Evolutionary conservation across 352 stramenopile genomes (phyloP), one percentile per base, ranked within the genome.

Genomic region (Elongisporangium prolatum): DNA sequence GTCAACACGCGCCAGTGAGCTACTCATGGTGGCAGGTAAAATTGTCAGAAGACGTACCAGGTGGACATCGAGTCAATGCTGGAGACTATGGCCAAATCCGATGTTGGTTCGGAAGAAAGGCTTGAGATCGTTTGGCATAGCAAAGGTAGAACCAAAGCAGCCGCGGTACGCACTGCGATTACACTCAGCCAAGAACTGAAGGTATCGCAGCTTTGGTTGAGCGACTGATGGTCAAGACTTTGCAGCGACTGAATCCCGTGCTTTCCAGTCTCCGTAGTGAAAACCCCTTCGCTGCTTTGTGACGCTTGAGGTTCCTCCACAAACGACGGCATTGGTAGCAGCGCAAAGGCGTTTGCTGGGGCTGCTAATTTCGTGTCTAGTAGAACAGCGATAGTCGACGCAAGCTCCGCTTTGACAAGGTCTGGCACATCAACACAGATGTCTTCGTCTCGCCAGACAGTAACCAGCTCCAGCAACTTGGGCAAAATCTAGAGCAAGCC

Each of bases 241-340:
- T 40, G 28, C 28, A 40, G 28, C 40, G 24, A 22, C 21, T 47
- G 52, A 40, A 17, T 56, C 21, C 28, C 28, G 4, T 40, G 5
- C 8, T 40, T 40, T 8, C 14, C 28, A 1, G 28, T 14, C 28
- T 40, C 28, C 14, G 28, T 40, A 14, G 28, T 40, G 28, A 40
- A 40, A 40, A 40, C 28, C 4, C 28, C 28, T 13, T 40, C 28
- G 28, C 25, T 34, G 25, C 28, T 40, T 40, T 40, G 28, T 2
- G 28, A 40, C 9, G 28, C 8, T 9, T 40, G 28, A 40, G 4
- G 81, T 17, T 80, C 74, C 48, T 80, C 65, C 0, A 87, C 76
- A 61, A 92, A 92, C 7, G 64, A 53, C 4, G 80, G 82, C 48
- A 90, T 48, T 13, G 74, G 68, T 38, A 92, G 58, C 40, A 90